Conservation (phyloP, 148 eudicot genomes). For the Arbutus unedo region DNA sequence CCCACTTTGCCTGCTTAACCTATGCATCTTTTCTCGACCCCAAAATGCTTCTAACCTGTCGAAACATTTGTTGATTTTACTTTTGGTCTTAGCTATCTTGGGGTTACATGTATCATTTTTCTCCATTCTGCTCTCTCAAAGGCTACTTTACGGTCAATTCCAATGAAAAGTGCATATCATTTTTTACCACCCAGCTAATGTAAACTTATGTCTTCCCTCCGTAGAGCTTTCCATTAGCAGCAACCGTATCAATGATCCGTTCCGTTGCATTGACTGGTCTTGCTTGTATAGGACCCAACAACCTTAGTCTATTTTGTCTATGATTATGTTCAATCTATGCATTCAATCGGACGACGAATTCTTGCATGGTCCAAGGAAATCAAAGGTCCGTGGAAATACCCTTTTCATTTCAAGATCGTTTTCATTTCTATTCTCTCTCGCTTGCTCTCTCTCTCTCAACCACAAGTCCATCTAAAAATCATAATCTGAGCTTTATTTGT, state of each 20-base stretch:
- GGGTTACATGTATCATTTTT: too few species aligned
- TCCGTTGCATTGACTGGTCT: not conserved
- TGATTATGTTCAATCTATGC: not conserved
- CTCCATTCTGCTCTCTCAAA: too few species aligned
- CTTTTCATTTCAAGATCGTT: not conserved
- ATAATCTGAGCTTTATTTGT: not conserved
- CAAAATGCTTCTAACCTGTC: constrained; percentile 1
- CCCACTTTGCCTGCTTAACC: not conserved
- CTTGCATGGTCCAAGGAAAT: too few species aligned
- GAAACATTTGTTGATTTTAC: not conserved
- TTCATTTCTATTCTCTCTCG: not conserved
- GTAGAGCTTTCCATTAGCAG: too few species aligned
- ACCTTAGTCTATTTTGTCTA: not conserved
- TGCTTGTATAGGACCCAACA: not conserved
- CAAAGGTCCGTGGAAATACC: not conserved
- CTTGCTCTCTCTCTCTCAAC: not conserved
- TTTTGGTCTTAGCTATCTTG: not conserved
- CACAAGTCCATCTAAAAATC: not conserved
- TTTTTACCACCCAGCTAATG: too few species aligned
- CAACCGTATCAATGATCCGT: not conserved
- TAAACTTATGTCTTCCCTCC: too few species aligned
- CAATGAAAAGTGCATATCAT: too few species aligned
- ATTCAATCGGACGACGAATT: too few species aligned
- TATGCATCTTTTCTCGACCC: not conserved
- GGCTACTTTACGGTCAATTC: too few species aligned